Conservation (phyloP, 2,329 filamentous ascomycete genomes). For the Onygenales sp. region DNA sequence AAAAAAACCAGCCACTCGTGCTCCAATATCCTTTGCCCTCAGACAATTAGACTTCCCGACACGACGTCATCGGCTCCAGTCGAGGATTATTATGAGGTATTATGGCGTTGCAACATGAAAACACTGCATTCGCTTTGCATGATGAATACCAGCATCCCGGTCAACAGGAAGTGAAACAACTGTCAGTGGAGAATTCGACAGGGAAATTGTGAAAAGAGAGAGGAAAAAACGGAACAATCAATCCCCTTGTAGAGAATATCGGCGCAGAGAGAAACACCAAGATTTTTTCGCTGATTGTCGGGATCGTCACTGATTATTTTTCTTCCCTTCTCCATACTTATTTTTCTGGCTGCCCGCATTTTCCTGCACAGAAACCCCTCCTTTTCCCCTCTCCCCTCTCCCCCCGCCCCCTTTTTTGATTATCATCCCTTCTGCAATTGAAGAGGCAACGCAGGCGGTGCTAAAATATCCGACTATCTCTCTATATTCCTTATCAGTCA, state of each 20-base stretch:
- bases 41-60: not conserved
- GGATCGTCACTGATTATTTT: not conserved
- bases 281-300: not conserved
- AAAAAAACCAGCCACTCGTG: too few relatives aligned
- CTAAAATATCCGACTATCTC: not conserved
- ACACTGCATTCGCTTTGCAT: not conserved
- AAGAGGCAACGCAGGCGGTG: not conserved
- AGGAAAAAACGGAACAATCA: too few relatives aligned
- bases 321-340: not conserved
- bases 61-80: constrained; percentile 2
- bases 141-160: not conserved
- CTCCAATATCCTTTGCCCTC: too few relatives aligned
- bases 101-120: not conserved
- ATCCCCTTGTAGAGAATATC: too few relatives aligned
- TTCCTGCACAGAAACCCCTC: not conserved
- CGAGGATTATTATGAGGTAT: not conserved
- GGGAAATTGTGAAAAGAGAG: not conserved
- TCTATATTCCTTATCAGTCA: not conserved
- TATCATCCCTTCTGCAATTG: not conserved
- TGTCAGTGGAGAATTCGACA: not conserved
- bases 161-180: not conserved
- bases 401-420: not conserved
- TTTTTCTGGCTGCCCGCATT: not conserved
- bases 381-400: not conserved
- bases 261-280: too few relatives aligned